Evolutionary conservation across 768 basidiomycete species (phyloP).

Genomic region (Xerocomus brunneocitrinus): DNA sequence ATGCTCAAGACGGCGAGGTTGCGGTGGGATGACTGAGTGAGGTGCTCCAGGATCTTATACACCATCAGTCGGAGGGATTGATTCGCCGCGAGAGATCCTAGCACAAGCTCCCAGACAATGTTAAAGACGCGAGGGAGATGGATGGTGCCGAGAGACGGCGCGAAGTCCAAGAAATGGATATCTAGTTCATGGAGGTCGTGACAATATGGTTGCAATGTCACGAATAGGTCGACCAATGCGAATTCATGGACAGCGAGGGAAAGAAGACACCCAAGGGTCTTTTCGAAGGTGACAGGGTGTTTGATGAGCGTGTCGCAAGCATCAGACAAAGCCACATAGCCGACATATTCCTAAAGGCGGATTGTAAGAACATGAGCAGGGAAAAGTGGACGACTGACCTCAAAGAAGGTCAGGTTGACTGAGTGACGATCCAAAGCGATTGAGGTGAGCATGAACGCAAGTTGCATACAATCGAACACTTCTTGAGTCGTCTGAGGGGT

Average conservation of each 20-base stretch:
- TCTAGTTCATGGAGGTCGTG: slow-evolving; percentile 42
- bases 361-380: slow-evolving; percentile 11
- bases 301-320: slow-evolving; percentile 52
- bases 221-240: slow-evolving; percentile 52
- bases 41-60: slow-evolving; percentile 58
- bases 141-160: slow-evolving; percentile 44
- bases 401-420: slow-evolving; percentile 60
- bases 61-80: slow-evolving; percentile 46
- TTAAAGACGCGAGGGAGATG: slow-evolving; percentile 56
- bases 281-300: slow-evolving; percentile 44
- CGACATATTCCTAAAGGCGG: slow-evolving; percentile 39
- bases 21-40: slow-evolving; percentile 57
- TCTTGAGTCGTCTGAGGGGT: slow-evolving; percentile 35
- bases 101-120: slow-evolving; percentile 52
- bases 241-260: slow-evolving; percentile 66
- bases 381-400: slow-evolving; percentile 45
- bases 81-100: slow-evolving; percentile 34
- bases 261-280: slow-evolving; percentile 63
- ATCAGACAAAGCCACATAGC: slow-evolving; percentile 58
- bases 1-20: slow-evolving; percentile 67
- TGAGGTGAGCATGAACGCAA: slow-evolving; percentile 61
- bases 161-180: slow-evolving; percentile 37
- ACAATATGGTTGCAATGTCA: slow-evolving; percentile 32
- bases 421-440: slow-evolving; percentile 57
- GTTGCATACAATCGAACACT: slow-evolving; percentile 49